Conservation (phyloP, 164 flowering plant genomes). For the Tinospora cordifolia region DNA sequence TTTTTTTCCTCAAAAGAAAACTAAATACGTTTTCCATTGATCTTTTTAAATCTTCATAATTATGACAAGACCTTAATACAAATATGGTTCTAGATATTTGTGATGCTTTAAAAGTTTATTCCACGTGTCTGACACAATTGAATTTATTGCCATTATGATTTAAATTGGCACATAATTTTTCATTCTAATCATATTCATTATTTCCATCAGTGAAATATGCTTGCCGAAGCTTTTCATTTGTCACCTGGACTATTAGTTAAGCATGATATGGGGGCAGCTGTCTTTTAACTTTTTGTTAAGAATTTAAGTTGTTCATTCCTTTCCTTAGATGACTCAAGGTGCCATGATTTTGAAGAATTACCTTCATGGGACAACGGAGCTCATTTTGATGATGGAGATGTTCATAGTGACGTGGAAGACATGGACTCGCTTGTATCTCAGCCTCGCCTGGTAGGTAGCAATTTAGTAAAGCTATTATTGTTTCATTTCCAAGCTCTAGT, state of each 20-base stretch:
- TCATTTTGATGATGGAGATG: slow-evolving; percentile 42
- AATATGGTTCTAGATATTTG: too few relatives aligned
- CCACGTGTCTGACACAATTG: not conserved
- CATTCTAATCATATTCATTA: too few relatives aligned
- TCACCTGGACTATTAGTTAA: not conserved
- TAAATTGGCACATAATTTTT: too few relatives aligned
- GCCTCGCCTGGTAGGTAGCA: slow-evolving; percentile 69
- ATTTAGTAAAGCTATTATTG: not conserved
- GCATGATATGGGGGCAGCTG: not conserved
- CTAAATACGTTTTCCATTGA: too few relatives aligned
- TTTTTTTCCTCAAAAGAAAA: too few relatives aligned
- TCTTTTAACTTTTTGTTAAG: not conserved
- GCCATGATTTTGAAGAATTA: slow-evolving; percentile 33
- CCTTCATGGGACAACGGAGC: slow-evolving; percentile 59
- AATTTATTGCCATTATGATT: not conserved
- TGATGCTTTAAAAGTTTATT: not conserved
- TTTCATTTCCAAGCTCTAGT: not conserved
- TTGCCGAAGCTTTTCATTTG: not conserved
- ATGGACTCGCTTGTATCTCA: slow-evolving; percentile 56
- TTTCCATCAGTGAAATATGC: not conserved
- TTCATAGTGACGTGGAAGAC: slow-evolving; percentile 59
- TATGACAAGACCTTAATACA: too few relatives aligned
- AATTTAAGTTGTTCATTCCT: not conserved
- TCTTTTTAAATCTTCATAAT: too few relatives aligned
- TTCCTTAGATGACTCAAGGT: slow-evolving; percentile 38